Conservation (phyloP, 805 yeast genomes). For the Cephaloascus albidus region DNA sequence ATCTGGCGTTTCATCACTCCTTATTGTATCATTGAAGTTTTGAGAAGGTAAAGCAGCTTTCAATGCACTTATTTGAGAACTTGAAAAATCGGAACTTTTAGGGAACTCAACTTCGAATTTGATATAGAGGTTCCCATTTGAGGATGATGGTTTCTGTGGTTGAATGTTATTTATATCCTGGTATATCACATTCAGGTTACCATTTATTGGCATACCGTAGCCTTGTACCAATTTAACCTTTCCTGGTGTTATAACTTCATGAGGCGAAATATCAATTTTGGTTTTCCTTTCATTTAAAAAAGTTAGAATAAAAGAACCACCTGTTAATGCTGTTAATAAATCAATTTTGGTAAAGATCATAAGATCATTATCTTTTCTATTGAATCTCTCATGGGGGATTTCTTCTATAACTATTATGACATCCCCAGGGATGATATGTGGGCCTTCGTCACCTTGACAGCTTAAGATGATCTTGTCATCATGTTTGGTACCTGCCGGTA, state of each 20-base stretch:
- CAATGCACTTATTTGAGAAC: neutral
- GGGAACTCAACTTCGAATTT: neutral
- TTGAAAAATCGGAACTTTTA: neutral
- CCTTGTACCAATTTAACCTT: slow-evolving; percentile 37
- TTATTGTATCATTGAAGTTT: neutral
- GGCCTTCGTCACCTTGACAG: slow-evolving; percentile 62
- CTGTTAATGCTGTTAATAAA: slow-evolving; percentile 44
- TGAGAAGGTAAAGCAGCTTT: neutral
- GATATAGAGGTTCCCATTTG: neutral
- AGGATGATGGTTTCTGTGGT: slow-evolving; percentile 5
- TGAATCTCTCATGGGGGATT: slow-evolving; percentile 23
- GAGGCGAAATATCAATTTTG: slow-evolving; percentile 30
- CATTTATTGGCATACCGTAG: slow-evolving; percentile 53
- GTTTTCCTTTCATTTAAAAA: slow-evolving; percentile 21
- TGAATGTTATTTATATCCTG: slow-evolving; percentile 8
- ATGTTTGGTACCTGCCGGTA: slow-evolving; percentile 45
- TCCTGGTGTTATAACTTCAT: slow-evolving; percentile 45
- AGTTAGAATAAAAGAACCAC: slow-evolving; percentile 36
- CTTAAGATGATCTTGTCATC: slow-evolving; percentile 43
- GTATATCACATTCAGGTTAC: slow-evolving; percentile 2
- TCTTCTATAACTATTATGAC: slow-evolving; percentile 47
- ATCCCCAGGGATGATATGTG: slow-evolving; percentile 55
- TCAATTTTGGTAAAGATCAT: slow-evolving; percentile 35
- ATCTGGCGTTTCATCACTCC: too few relatives aligned
- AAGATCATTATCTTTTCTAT: slow-evolving; percentile 35